A percentile compares a stretch with the other conserved stretches of the same genome.
phyloP scores from a whole-genome alignment of 352 stramenopile genomes.

The Blastocystis sp. region DNA sequence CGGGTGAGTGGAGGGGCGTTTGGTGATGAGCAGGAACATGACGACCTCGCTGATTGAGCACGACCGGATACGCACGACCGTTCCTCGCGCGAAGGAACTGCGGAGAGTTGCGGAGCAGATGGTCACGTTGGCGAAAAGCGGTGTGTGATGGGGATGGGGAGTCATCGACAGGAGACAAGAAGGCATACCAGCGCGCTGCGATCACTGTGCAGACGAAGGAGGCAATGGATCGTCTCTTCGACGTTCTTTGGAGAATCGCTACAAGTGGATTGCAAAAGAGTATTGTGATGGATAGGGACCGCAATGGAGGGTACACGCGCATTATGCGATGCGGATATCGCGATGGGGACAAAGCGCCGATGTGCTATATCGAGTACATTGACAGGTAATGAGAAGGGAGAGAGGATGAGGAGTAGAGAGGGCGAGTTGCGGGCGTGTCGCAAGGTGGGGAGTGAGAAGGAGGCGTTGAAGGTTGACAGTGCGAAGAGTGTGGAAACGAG shows the following conservation, averaged over 20 bases:
- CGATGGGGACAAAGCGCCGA: conserved; percentile 82
- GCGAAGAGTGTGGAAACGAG: conserved; percentile 1
- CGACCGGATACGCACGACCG: conserved; percentile 84
- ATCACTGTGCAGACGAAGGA: conserved; percentile 78
- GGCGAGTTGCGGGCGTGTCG: conserved; percentile 21
- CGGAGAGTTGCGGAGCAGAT: conserved; percentile 82
- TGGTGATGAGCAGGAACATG: conserved; percentile 83
- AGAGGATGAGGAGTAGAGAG: background rate
- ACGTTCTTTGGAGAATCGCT: conserved; percentile 79
- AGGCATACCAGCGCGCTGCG: conserved; percentile 78
- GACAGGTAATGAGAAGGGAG: conserved; percentile 75
- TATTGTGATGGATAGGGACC: conserved; percentile 70
- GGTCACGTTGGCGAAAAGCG: conserved; percentile 83
- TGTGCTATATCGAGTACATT: conserved; percentile 85
- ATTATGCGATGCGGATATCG: conserved; percentile 83
- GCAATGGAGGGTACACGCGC: conserved; percentile 82
- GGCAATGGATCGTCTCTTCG: conserved; percentile 81
- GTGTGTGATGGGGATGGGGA: conserved; percentile 23
- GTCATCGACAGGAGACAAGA: conserved; percentile 69
- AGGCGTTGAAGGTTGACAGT: background rate
- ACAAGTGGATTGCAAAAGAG: conserved; percentile 73
- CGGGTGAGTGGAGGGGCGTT: conserved; percentile 77
- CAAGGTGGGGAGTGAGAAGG: conserved; percentile 65
- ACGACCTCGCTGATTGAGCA: conserved; percentile 85
- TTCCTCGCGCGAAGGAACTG: conserved; percentile 85